A percentile compares a stretch with the other conserved stretches of the same genome.
These are phyloP conservation scores for Brasenia schreberi DNA, from an alignment of 164 flowering plant species.

Conservation along the genomic window DNA sequence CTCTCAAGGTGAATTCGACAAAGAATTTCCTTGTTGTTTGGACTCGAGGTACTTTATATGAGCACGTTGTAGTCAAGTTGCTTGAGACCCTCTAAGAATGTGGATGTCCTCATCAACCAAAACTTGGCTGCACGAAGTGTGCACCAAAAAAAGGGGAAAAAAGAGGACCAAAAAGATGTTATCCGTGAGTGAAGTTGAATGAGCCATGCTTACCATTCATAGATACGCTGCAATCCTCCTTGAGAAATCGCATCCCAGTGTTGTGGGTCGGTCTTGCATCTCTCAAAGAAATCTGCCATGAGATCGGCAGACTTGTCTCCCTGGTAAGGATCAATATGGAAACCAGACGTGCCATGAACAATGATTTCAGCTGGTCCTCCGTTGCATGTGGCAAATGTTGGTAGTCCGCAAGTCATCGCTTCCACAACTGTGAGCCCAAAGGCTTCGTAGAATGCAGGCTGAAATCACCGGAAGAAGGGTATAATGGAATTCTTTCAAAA, in stretches of 20 bases:
- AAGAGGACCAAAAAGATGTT: too few species aligned
- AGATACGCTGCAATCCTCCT: slow-evolving; percentile 65
- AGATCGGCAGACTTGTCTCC: slow-evolving; percentile 82
- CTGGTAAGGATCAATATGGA: slow-evolving; percentile 93
- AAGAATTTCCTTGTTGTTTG: too few species aligned
- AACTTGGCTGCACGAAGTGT: neutral
- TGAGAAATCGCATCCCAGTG: slow-evolving; percentile 72
- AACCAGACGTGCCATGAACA: slow-evolving; percentile 81
- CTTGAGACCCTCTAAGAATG: neutral
- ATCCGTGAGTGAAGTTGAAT: too few species aligned
- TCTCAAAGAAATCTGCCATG: slow-evolving; percentile 67
- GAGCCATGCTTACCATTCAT: slow-evolving; percentile 55
- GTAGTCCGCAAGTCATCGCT: slow-evolving; percentile 94
- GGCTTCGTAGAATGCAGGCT: slow-evolving; percentile 93
- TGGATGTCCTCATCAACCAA: neutral
- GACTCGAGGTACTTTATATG: too few species aligned
- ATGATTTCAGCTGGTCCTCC: slow-evolving; percentile 99
- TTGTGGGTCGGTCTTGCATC: slow-evolving; percentile 51
- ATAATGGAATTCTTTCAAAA: too few species aligned
- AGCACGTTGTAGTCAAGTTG: neutral
- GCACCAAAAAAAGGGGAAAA: neutral
- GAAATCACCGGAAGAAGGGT: neutral
- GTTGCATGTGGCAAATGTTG: slow-evolving; percentile 83
- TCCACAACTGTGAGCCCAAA: slow-evolving; percentile 91
- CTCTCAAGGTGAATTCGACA: too few species aligned